Base-by-base conservation (phyloP, 129 eudicot genomes). In the Scalesia atractyloides region DNA sequence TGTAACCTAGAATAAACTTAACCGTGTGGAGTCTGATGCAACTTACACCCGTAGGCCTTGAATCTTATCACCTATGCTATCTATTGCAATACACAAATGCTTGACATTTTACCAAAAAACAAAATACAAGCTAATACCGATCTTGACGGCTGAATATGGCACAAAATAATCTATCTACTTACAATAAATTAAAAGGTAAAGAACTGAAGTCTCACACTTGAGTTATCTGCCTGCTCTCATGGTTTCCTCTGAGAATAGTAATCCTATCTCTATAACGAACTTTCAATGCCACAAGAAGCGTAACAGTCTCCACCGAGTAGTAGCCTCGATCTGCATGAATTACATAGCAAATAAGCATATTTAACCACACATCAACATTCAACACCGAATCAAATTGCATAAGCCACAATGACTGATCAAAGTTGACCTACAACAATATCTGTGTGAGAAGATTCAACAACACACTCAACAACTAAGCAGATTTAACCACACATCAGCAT, bases 241-340 rank as follows among this genome's bases (percentile, higher is more conserved):
- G 97, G 64, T 92, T 92, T 82, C 97, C 97, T 76, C 97, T 92
- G 39, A 92, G 96, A 81, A 92, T 92, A 33, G 97, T 92, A 76
- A 92, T 87, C 84, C 96, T 88, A 78, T 92, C 97, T 79, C 97
- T 84, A 66, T 92, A 92, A 54, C 96, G 96, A 70, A 92, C 88
- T 78, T 92, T 93, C 80, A 89, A 82, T 69, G 93, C 80, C 58
- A 81, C 85, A 67, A 84, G 76, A 68, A 80, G 79, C 10, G 88
- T 19, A 5, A 84, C 85, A 11, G 81, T 77, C 76, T 84, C 88
- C 88, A 92, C 98, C 2, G 96, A 92, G 64, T 84, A 84, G 62
- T 84, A 84, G 33, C 88, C 88, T 64, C 86, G 79, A 81, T 84
- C 88, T 84, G 85, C 85, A 76, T 16, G 9, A 60, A 72, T 47